Percentiles rank a stretch among this genome's conserved stretches.
phyloP scores from a whole-genome alignment of 2,329 filamentous ascomycete species.

The Diaporthe citriasiana region DNA sequence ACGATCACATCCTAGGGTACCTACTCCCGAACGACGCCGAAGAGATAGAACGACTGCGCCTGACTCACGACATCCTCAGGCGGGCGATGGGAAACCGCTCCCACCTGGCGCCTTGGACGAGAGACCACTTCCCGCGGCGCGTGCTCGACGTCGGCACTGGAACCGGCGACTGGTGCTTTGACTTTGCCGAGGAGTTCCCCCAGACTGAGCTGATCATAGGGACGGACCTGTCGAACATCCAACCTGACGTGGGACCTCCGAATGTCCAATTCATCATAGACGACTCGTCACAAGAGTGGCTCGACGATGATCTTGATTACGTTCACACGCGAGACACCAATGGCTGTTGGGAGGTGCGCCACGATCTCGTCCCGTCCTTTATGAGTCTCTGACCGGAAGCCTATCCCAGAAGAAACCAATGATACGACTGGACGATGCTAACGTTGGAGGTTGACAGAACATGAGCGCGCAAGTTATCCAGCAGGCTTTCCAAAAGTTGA shows the following conservation, averaged over 20 bases:
- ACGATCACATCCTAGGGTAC: constrained; percentile 48
- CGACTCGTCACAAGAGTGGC: constrained; percentile 69
- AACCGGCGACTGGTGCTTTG: constrained; percentile 76
- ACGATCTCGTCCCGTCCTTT: background rate
- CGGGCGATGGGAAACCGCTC: constrained; percentile 50
- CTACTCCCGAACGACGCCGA: constrained; percentile 52
- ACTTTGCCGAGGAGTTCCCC: constrained; percentile 75
- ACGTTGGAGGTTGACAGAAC: constrained; percentile 44
- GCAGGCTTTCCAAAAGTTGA: constrained; percentile 63
- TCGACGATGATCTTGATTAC: constrained; percentile 69
- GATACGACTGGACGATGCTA: background rate
- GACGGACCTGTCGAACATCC: constrained; percentile 77
- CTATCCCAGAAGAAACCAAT: background rate
- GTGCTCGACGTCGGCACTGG: constrained; percentile 61
- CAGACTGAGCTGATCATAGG: constrained; percentile 68
- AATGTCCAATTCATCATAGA: constrained; percentile 84
- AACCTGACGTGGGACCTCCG: constrained; percentile 74
- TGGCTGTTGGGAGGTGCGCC: constrained; percentile 59
- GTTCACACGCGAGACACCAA: constrained; percentile 66
- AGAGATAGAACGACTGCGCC: constrained; percentile 51
- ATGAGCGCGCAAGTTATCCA: constrained; percentile 65
- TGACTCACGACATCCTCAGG: constrained; percentile 52
- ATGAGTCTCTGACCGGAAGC: too few relatives aligned
- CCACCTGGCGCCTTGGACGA: constrained; percentile 50
- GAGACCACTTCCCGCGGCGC: constrained; percentile 47